Base-by-base conservation (phyloP, 257 asterid species). In the Buddleja alternifolia region DNA sequence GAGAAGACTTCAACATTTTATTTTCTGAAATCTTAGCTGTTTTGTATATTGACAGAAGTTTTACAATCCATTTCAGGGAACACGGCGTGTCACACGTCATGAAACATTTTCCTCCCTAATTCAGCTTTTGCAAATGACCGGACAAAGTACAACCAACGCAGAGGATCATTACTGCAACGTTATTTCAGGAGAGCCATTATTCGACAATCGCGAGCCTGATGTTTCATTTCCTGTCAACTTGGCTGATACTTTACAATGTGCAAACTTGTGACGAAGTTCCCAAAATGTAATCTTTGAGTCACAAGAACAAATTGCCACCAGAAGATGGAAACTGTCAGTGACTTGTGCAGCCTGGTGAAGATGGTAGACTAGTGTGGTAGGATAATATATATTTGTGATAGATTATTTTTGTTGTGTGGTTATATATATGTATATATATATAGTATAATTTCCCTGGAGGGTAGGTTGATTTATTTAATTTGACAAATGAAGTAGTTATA, bases 41-140 rank as follows among this genome's bases (percentile, higher is more conserved):
- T 70, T 14, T n/a, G 36, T 46, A 25, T 23, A 46, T 32, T 63
- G 21, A 72, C 15, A 34, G 6, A 47, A 47, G 53, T 29, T 47
- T 51, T 19, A 42, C 2, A 70, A 29, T 52, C 54, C 34, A 1
- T 67, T 77, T 53, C 91, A 92, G 97, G 98, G 80, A 47, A 71
- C 69, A 24, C 57, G 67, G 29, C 67, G 32, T 36, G 89, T 85
- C 1, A 79, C 87, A 8, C 93, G 98, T 6, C 96, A 85, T 8
- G 95, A 90, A 75, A 78, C 88, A 2, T 93, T 93, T 51, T 82
- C 96, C 0, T 84, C 92, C 17, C 96, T 93, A 71, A 79, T 93
- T 73, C 97, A 86, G 73, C 87, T 90, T 54, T 75, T 90, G 69
- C 90, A 88, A 29, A 75, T 86, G 83, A 71, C 74, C 12, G 80